phyloP scores from a whole-genome alignment of 2,329 filamentous ascomycete genomes.

The Camptophora hylomeconis region DNA sequence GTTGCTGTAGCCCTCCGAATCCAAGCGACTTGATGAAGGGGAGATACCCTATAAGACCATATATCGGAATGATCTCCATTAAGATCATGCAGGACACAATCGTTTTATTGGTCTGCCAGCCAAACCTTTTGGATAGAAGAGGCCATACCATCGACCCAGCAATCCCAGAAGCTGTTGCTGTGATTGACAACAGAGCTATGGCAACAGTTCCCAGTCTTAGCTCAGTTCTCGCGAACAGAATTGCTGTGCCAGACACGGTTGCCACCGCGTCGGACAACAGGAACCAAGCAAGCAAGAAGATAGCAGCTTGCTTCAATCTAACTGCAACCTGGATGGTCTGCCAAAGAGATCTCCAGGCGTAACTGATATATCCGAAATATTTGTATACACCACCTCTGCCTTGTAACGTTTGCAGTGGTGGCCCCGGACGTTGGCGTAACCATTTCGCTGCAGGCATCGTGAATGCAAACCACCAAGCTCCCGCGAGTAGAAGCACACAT shows the following conservation, averaged over 20 bases:
- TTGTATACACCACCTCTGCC: background rate
- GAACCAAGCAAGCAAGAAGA: conserved; percentile 83
- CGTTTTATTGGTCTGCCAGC: conserved; percentile 63
- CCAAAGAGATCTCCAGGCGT: conserved; percentile 30
- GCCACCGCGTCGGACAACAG: conserved; percentile 80
- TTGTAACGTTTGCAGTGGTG: conserved; percentile 38
- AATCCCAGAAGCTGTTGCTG: conserved; percentile 68
- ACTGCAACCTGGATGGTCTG: conserved; percentile 50
- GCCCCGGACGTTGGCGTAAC: conserved; percentile 71
- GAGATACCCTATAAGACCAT: conserved; percentile 73
- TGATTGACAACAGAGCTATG: conserved; percentile 76
- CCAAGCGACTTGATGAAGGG: conserved; percentile 61
- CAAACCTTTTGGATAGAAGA: conserved; percentile 53
- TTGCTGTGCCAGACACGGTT: conserved; percentile 79
- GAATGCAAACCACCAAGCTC: conserved; percentile 78
- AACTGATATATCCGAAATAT: conserved; percentile 1
- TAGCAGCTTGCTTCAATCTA: conserved; percentile 57
- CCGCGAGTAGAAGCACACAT: conserved; percentile 68
- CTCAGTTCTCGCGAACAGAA: conserved; percentile 82
- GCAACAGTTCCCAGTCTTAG: conserved; percentile 71
- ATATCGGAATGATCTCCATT: conserved; percentile 83
- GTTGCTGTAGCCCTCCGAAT: conserved; percentile 66
- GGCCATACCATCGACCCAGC: conserved; percentile 77
- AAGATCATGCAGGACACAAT: conserved; percentile 76
- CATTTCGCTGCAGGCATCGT: conserved; percentile 71